A percentile compares a stretch with the other conserved stretches of the same genome.
Conservation (phyloP, 768 basidiomycete species). For the Hericium rajendrae region DNA sequence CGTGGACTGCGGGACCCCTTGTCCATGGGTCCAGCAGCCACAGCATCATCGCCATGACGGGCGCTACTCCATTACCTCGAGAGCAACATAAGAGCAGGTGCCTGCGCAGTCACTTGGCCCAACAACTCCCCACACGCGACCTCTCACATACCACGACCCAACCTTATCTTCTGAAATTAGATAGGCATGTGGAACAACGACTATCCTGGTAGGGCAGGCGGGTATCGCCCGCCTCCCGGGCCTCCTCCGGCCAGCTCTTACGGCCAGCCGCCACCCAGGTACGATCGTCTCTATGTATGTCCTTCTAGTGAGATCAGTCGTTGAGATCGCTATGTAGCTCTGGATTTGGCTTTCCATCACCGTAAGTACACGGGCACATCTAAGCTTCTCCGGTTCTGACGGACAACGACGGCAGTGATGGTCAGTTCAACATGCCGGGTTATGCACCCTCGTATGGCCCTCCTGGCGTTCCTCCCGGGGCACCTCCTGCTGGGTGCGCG, state of each 20-base stretch:
- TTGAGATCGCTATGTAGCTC: not conserved
- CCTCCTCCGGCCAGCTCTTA: conserved; percentile 3
- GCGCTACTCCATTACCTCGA: no score
- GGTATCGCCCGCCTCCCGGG: conserved; percentile 3
- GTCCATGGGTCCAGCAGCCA: no score
- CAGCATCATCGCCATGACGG: no score
- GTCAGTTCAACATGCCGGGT: conserved; percentile 5
- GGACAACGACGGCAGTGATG: conserved; percentile 2
- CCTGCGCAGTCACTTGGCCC: no score
- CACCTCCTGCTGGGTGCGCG: conserved; percentile 8
- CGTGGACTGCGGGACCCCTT: no score
- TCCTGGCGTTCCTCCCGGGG: conserved; percentile 14
- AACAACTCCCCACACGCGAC: not conserved
- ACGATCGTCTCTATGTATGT: not conserved
- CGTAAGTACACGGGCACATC: conserved; percentile 1
- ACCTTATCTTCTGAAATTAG: not conserved
- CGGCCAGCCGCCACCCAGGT: conserved; percentile 2
- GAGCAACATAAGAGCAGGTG: no score
- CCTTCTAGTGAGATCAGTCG: not conserved
- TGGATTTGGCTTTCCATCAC: conserved; percentile 4
- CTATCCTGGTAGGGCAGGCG: not conserved
- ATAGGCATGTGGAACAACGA: conserved; percentile 6
- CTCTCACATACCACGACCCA: not conserved
- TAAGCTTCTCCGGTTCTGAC: not conserved
- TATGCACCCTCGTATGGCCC: conserved; percentile 16